phyloP scores from a whole-genome alignment of 2,329 filamentous ascomycete genomes.

The Corynespora cassiicola region DNA sequence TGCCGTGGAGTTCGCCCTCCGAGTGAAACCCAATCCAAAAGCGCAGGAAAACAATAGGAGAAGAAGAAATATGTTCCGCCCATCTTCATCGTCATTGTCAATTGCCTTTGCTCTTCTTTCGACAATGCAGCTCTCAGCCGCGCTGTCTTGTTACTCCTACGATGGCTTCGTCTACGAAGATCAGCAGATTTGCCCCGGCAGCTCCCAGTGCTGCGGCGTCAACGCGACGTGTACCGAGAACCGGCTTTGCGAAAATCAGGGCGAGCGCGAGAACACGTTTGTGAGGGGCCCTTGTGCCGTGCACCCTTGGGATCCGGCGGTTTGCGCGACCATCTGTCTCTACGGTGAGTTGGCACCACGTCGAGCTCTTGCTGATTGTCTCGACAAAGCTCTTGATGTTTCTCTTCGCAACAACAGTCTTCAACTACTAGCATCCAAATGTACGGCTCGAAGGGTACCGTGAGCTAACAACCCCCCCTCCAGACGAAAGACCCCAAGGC shows the following conservation, averaged over 20 bases:
- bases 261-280: constrained; percentile 4
- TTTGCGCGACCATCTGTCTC: constrained; percentile 7
- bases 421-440: too few relatives aligned
- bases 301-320: constrained; percentile 3
- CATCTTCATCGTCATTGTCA: too few relatives aligned
- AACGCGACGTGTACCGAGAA: constrained; percentile 5
- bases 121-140: too few relatives aligned
- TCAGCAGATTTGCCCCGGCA: constrained; percentile 9
- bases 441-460: too few relatives aligned
- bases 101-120: too few relatives aligned
- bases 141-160: constrained; percentile 6
- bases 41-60: too few relatives aligned
- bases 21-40: too few relatives aligned
- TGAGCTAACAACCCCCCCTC: too few relatives aligned
- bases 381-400: not conserved
- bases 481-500: constrained; percentile 2
- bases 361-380: too few relatives aligned
- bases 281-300: constrained; percentile 9
- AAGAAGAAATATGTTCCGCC: too few relatives aligned
- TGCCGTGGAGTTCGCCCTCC: too few relatives aligned
- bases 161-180: constrained; percentile 3
- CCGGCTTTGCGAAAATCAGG: constrained; percentile 5
- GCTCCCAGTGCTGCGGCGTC: constrained; percentile 7
- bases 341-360: constrained; percentile 4
- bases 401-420: not conserved